A percentile compares a stretch with the other conserved stretches of the same genome.
Conservation (phyloP, 1,284 basidiomycete genomes). For the Termitomyces sp. region DNA sequence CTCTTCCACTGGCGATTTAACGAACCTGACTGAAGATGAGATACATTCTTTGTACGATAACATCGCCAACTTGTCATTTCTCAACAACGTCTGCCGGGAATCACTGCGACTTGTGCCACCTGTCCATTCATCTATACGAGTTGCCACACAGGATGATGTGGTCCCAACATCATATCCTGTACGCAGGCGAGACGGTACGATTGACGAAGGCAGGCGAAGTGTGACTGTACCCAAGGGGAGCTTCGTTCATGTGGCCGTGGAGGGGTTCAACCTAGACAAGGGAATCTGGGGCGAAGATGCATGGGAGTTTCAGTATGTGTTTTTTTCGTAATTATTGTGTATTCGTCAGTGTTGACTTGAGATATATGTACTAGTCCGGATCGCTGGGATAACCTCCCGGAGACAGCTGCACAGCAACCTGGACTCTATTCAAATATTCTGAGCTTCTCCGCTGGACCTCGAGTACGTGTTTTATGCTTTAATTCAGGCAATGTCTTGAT, state of each 20-base stretch:
- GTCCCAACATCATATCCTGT: conserved; percentile 68
- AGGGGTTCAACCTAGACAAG: conserved; percentile 72
- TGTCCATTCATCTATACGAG: conserved; percentile 74
- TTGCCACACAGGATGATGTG: conserved; percentile 68
- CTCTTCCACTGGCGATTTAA: conserved; percentile 24
- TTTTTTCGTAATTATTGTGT: conserved; percentile 8
- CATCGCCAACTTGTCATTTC: conserved; percentile 61
- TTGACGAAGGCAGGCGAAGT: conserved; percentile 34
- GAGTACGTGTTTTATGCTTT: conserved; percentile 40
- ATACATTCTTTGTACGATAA: conserved; percentile 49
- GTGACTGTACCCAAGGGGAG: conserved; percentile 61
- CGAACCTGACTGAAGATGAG: conserved; percentile 51
- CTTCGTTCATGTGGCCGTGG: conserved; percentile 70
- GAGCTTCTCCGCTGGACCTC: conserved; percentile 74
- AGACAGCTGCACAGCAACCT: conserved; percentile 52
- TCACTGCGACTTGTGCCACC: conserved; percentile 72
- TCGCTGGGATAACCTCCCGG: conserved; percentile 71
- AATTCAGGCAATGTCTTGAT: conserved; percentile 3
- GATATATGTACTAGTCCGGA: conserved; percentile 51
- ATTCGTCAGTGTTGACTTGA: conserved; percentile 1
- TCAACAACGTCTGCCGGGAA: conserved; percentile 77
- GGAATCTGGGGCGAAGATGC: conserved; percentile 72
- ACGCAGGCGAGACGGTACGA: conserved; percentile 45
- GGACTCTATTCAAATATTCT: conserved; percentile 68
- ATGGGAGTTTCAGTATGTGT: conserved; percentile 69